Evolutionary conservation across 371 early-diverging fungal genomes (phyloP).

Genomic region (Lichtheimia hyalospora): DNA sequence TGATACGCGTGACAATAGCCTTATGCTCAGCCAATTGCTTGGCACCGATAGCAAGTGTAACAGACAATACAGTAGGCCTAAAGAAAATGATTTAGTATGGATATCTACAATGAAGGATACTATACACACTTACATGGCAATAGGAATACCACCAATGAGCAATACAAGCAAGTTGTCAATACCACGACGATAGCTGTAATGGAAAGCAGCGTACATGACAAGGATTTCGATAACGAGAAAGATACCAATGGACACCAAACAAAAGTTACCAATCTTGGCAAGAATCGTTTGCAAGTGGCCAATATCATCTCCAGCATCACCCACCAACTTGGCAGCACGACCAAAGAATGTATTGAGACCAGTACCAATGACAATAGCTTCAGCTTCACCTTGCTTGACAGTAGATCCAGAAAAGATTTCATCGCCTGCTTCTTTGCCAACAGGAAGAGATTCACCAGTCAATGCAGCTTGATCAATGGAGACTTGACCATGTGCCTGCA

Average conservation of each 20-base stretch:
- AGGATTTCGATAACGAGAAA: constrained; percentile 79
- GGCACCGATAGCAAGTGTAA: constrained; percentile 92
- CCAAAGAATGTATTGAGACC: constrained; percentile 89
- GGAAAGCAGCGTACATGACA: constrained; percentile 80
- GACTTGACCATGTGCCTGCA: constrained; percentile 51
- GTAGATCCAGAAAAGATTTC: constrained; percentile 79
- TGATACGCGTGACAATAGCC: constrained; percentile 87
- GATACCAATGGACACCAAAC: constrained; percentile 64
- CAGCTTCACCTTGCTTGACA: constrained; percentile 91
- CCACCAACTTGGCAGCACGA: constrained; percentile 81
- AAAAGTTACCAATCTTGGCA: constrained; percentile 90
- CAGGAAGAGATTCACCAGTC: constrained; percentile 82
- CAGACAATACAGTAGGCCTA: constrained; percentile 79
- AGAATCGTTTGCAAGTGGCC: constrained; percentile 89
- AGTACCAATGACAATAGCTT: constrained; percentile 84
- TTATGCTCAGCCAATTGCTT: constrained; percentile 90
- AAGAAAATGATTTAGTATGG: neutral
- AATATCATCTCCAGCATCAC: constrained; percentile 76
- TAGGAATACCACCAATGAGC: constrained; percentile 79
- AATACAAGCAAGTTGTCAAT: constrained; percentile 73
- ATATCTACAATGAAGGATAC: neutral
- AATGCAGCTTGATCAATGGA: constrained; percentile 81
- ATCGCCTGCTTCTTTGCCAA: constrained; percentile 69
- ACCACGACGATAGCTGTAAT: constrained; percentile 64
- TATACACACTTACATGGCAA: constrained; percentile 57